phyloP scores from a whole-genome alignment of 108 stramenopile species.

The Nitzschia sp. region DNA sequence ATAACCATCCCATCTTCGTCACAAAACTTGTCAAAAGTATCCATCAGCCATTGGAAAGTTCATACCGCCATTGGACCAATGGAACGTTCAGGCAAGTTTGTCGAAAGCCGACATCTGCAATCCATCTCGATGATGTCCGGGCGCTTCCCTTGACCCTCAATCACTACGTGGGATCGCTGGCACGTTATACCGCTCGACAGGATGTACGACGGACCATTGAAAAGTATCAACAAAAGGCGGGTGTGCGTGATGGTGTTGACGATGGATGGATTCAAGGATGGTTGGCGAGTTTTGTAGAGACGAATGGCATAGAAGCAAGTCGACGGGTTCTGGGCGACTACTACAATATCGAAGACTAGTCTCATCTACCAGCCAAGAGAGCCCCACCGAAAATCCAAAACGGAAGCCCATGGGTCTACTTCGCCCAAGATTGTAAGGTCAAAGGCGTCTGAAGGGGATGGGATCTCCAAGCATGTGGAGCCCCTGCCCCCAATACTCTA shows the following conservation, averaged over 20 bases:
- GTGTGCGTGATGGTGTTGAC: neutral
- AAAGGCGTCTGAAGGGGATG: too few relatives aligned
- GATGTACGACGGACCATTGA: conserved; percentile 29
- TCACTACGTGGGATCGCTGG: conserved; percentile 46
- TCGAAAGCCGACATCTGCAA: neutral
- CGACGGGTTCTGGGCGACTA: conserved; percentile 18
- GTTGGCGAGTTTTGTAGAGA: conserved; percentile 32
- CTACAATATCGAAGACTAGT: too few relatives aligned
- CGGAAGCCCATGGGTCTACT: too few relatives aligned
- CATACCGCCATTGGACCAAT: neutral
- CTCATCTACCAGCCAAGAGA: too few relatives aligned
- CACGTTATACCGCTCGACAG: conserved; percentile 32
- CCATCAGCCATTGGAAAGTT: neutral
- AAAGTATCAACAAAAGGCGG: conserved; percentile 20
- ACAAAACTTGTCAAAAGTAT: too few relatives aligned
- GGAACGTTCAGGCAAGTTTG: neutral
- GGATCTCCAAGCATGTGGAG: too few relatives aligned
- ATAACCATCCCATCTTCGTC: neutral
- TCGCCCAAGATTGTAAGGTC: too few relatives aligned
- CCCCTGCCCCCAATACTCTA: too few relatives aligned
- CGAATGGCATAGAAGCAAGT: conserved; percentile 11
- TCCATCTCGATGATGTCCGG: neutral
- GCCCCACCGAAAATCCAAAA: too few relatives aligned
- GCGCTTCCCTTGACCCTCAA: conserved; percentile 21
- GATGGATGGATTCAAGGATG: conserved; percentile 34